Evolutionary conservation across 2,329 filamentous ascomycete species (phyloP).

Genomic region (Atkinsonella texensis): DNA sequence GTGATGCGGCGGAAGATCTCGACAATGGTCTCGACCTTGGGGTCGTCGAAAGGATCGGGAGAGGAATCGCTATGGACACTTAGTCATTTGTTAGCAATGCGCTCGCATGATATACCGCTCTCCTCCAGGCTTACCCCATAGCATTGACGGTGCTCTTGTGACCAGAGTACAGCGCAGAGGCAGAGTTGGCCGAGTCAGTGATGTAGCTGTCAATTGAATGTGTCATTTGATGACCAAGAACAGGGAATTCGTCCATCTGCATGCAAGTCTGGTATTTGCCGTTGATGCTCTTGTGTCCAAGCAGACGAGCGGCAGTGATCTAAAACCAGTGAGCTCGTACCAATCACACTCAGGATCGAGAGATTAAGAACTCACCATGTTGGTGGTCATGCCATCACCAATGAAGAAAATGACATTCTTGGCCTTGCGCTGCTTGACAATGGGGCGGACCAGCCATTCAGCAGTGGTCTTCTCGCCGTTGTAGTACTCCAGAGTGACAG

Average conservation of each 20-base stretch:
- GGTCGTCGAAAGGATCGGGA: conserved; percentile 62
- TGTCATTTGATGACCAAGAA: conserved; percentile 82
- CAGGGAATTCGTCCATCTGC: conserved; percentile 71
- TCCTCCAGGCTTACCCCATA: conserved; percentile 40
- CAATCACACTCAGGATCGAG: conserved; percentile 7
- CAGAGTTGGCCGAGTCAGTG: conserved; percentile 77
- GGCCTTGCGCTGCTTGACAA: conserved; percentile 57
- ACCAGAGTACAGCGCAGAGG: conserved; percentile 68
- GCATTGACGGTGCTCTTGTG: conserved; percentile 79
- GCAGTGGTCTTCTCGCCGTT: conserved; percentile 58
- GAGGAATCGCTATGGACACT: conserved; percentile 69
- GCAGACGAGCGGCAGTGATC: conserved; percentile 66
- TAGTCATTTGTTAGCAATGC: background rate
- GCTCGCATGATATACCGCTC: background rate
- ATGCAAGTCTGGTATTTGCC: conserved; percentile 69
- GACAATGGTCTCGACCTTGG: conserved; percentile 74
- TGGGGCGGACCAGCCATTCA: conserved; percentile 63
- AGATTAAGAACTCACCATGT: conserved; percentile 39
- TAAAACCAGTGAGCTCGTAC: conserved; percentile 7
- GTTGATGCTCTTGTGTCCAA: conserved; percentile 73
- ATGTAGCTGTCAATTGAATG: conserved; percentile 79
- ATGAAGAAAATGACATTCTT: conserved; percentile 85
- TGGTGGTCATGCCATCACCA: conserved; percentile 61
- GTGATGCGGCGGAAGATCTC: conserved; percentile 63
- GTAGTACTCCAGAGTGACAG: conserved; percentile 65